These are phyloP conservation scores for Actinomucor elegans DNA, from an alignment of 371 early-diverging fungal genomes.

Conservation along the genomic window DNA sequence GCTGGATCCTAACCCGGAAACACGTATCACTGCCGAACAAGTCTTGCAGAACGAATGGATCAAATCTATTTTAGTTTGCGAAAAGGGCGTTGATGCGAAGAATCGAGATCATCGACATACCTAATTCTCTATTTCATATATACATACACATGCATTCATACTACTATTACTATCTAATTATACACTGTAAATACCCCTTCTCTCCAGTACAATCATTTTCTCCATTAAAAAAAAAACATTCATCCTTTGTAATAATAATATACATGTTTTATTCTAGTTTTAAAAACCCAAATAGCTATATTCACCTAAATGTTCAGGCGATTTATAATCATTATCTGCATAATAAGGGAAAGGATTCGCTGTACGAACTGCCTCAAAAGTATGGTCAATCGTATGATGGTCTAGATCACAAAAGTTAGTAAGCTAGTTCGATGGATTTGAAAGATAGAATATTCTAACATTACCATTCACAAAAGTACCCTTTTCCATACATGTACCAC, in stretches of 20 bases:
- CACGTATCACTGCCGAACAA: constrained; percentile 62
- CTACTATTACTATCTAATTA: not conserved
- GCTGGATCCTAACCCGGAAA: constrained; percentile 77
- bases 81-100: constrained; percentile 23
- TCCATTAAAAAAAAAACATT: not conserved
- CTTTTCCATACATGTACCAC: constrained; percentile 46
- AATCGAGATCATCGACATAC: constrained; percentile 22
- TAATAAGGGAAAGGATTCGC: constrained; percentile 46
- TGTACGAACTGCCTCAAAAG: constrained; percentile 48
- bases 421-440: not conserved
- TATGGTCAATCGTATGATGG: constrained; percentile 49
- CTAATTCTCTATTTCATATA: constrained; percentile 2
- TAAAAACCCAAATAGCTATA: constrained; percentile 50
- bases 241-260: not conserved
- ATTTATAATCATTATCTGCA: constrained; percentile 52
- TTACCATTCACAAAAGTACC: constrained; percentile 54
- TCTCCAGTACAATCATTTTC: not conserved
- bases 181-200: constrained; percentile 9
- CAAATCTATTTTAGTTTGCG: constrained; percentile 53
- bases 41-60: constrained; percentile 68
- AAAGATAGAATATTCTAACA: not conserved
- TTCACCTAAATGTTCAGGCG: constrained; percentile 46
- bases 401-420: constrained; percentile 22
- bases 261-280: not conserved
- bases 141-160: no score